Conservation (phyloP, 2,329 filamentous ascomycete species). For the Hypoxylon sp. region DNA sequence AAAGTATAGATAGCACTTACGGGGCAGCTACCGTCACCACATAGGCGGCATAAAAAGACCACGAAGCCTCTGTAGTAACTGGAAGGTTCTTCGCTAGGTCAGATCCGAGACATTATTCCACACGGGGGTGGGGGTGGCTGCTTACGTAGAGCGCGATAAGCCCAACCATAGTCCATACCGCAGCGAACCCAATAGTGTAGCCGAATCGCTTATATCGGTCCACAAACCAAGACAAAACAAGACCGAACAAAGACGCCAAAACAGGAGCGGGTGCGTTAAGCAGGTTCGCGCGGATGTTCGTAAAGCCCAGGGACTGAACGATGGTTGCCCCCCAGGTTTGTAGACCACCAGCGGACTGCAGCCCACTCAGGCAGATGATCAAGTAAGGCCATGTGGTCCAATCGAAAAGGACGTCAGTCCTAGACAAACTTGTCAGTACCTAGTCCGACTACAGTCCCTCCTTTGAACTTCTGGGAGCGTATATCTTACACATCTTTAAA, state of each 20-base stretch:
- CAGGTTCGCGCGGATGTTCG: conserved; percentile 43
- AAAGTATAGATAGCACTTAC: conserved; percentile 19
- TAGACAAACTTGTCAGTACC: conserved; percentile 12
- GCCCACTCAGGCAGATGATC: conserved; percentile 43
- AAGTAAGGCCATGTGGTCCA: conserved; percentile 46
- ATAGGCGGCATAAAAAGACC: conserved; percentile 47
- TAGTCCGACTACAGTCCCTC: background rate
- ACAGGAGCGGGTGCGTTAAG: conserved; percentile 44
- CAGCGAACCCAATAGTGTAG: conserved; percentile 42
- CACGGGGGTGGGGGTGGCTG: background rate
- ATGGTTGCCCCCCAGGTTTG: conserved; percentile 45
- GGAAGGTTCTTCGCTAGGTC: conserved; percentile 35
- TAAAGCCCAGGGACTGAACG: conserved; percentile 44
- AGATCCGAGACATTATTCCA: conserved; percentile 1
- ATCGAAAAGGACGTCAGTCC: conserved; percentile 41
- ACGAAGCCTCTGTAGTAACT: conserved; percentile 41
- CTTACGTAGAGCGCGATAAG: conserved; percentile 46
- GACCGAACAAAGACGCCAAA: conserved; percentile 37
- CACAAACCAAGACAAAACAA: conserved; percentile 37
- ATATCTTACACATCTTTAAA: conserved; percentile 43
- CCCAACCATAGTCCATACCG: conserved; percentile 43
- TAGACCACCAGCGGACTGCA: conserved; percentile 42
- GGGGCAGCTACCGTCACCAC: conserved; percentile 42
- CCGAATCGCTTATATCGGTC: conserved; percentile 46
- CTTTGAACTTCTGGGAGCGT: background rate